phyloP scores from a whole-genome alignment of 2,329 filamentous ascomycete species.

The Monosporascus sp. region DNA sequence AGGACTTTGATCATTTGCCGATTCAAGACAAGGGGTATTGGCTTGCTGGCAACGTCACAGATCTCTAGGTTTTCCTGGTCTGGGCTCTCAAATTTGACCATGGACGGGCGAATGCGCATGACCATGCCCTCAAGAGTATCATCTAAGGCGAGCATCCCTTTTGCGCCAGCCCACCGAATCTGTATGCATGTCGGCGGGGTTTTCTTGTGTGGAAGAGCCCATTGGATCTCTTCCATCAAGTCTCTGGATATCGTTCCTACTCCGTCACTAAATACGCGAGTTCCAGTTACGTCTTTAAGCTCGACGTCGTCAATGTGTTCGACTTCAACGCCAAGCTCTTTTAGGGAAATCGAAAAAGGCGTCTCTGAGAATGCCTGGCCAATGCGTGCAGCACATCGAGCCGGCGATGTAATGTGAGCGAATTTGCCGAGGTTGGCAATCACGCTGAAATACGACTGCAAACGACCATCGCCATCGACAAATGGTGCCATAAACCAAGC shows the following conservation, averaged over 20 bases:
- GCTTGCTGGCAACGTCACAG: constrained; percentile 62
- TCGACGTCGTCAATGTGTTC: constrained; percentile 45
- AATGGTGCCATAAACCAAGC: constrained; percentile 58
- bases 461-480: constrained; percentile 22
- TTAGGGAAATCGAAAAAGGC: constrained; percentile 51
- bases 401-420: constrained; percentile 42
- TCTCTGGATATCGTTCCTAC: constrained; percentile 65
- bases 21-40: constrained; percentile 67
- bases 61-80: constrained; percentile 58
- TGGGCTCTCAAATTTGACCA: constrained; percentile 68
- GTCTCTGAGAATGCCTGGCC: constrained; percentile 73
- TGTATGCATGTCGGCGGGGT: constrained; percentile 62
- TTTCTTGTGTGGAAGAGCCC: constrained; percentile 40
- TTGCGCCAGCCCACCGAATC: constrained; percentile 67
- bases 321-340: constrained; percentile 28
- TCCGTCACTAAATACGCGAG: constrained; percentile 70
- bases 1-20: constrained; percentile 80
- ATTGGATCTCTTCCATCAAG: constrained; percentile 57
- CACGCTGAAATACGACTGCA: constrained; percentile 36
- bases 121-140: constrained; percentile 48
- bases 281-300: constrained; percentile 36
- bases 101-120: constrained; percentile 63
- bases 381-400: constrained; percentile 53
- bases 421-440: constrained; percentile 48
- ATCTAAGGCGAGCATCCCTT: constrained; percentile 74